Percentiles rank a stretch among this genome's conserved stretches.
Evolutionary conservation across 2,329 filamentous ascomycete genomes (phyloP).

Genomic region (Fusarium subglutinans): DNA sequence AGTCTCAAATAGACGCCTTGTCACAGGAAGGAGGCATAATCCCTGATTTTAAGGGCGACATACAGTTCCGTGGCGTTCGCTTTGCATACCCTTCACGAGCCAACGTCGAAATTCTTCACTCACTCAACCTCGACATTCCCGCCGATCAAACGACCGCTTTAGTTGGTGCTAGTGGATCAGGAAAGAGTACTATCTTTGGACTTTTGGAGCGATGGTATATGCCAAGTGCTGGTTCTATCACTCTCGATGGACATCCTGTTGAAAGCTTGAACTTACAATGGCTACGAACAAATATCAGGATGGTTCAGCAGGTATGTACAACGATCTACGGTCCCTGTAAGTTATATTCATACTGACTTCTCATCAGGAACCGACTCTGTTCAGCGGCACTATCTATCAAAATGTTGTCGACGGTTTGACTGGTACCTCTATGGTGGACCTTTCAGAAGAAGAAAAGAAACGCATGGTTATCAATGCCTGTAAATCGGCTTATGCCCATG

Average conservation of each 20-base stretch:
- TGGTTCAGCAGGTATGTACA: slow-evolving; percentile 56
- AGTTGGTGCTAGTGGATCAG: slow-evolving; percentile 66
- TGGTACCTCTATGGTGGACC: slow-evolving; percentile 48
- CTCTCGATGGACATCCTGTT: slow-evolving; percentile 55
- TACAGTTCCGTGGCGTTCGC: slow-evolving; percentile 57
- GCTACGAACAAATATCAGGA: slow-evolving; percentile 61
- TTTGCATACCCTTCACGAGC: slow-evolving; percentile 69
- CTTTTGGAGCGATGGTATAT: slow-evolving; percentile 70
- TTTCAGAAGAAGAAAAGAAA: slow-evolving; percentile 55
- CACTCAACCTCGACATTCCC: slow-evolving; percentile 54
- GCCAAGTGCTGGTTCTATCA: slow-evolving; percentile 55
- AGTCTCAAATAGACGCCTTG: slow-evolving; percentile 55
- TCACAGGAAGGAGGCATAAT: slow-evolving; percentile 47
- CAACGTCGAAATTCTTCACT: slow-evolving; percentile 55
- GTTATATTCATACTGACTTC: neutral
- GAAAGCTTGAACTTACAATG: slow-evolving; percentile 59
- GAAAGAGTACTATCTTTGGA: slow-evolving; percentile 67
- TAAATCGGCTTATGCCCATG: slow-evolving; percentile 60
- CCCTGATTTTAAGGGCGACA: slow-evolving; percentile 52
- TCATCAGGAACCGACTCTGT: slow-evolving; percentile 61
- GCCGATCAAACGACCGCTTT: slow-evolving; percentile 62
- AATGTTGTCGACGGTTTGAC: slow-evolving; percentile 61
- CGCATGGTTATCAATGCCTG: slow-evolving; percentile 58
- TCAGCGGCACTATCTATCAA: slow-evolving; percentile 62
- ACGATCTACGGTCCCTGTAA: accelerated